These are phyloP conservation scores for Cenchrus fungigraminus DNA, from an alignment of 176 grass and related monocot species.

Conservation along the genomic window DNA sequence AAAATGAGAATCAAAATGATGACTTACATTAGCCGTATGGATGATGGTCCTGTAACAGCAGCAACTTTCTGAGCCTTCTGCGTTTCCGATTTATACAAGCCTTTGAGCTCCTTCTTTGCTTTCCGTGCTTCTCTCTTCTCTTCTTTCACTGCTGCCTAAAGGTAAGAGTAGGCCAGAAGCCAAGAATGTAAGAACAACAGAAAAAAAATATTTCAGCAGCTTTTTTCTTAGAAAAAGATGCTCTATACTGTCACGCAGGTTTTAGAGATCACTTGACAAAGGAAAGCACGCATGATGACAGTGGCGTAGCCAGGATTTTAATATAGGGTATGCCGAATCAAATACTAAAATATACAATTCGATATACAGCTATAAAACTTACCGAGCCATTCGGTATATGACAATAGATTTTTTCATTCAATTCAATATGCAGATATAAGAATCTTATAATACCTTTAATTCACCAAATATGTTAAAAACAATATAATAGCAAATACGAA, in stretches of 20 bases:
- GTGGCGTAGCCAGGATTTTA: too few species aligned
- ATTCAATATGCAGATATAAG: too few species aligned
- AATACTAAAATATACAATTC: too few species aligned
- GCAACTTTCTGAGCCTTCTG: constrained; percentile 87
- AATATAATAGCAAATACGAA: too few species aligned
- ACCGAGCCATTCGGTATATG: too few species aligned
- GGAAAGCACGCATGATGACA: not conserved
- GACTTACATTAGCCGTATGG: constrained; percentile 74
- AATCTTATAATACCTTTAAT: too few species aligned
- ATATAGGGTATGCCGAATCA: too few species aligned
- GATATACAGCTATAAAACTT: too few species aligned
- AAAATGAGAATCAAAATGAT: not conserved
- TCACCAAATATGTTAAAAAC: too few species aligned
- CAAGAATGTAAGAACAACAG: constrained; percentile 26
- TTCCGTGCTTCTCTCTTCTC: constrained; percentile 81
- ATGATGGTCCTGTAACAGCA: constrained; percentile 86
- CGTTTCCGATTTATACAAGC: constrained; percentile 79
- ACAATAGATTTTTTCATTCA: too few species aligned
- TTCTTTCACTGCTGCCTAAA: constrained; percentile 76
- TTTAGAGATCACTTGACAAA: constrained; percentile 21
- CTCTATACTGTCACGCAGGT: not conserved
- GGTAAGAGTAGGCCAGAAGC: not conserved
- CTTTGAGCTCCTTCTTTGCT: constrained; percentile 94
- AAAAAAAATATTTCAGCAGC: not conserved
- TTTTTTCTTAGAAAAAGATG: not conserved